phyloP scores from a whole-genome alignment of 768 basidiomycete genomes.

The Austroboletus eburneus region DNA sequence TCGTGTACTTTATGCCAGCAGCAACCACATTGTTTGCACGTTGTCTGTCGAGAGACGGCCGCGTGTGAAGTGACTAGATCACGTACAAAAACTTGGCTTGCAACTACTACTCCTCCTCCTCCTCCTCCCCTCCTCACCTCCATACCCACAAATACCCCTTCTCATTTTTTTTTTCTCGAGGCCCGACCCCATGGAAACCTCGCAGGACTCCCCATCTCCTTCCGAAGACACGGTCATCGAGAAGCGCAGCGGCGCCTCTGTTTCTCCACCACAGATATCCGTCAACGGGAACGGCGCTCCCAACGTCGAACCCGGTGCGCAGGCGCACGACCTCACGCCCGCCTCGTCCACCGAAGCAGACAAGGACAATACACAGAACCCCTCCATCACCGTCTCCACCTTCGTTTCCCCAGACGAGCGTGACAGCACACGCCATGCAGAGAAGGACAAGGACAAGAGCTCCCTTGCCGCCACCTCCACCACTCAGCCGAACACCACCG shows the following conservation, averaged over 20 bases:
- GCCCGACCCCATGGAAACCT: conserved; percentile 21
- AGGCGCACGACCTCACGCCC: conserved; percentile 28
- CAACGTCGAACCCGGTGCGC: conserved; percentile 18
- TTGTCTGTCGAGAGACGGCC: conserved; percentile 8
- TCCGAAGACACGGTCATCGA: conserved; percentile 15
- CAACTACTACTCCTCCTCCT: conserved; percentile 10
- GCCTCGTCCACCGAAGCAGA: conserved; percentile 34
- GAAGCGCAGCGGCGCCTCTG: conserved; percentile 18
- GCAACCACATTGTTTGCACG: conserved; percentile 27
- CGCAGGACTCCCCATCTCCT: conserved; percentile 16
- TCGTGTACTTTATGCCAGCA: conserved; percentile 4
- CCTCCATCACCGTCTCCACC: conserved; percentile 32
- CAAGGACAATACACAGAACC: conserved; percentile 33
- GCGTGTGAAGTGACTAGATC: conserved; percentile 29
- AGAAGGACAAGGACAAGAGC: conserved; percentile 44
- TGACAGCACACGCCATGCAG: conserved; percentile 28
- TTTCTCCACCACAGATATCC: conserved; percentile 16
- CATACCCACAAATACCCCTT: conserved; percentile 30
- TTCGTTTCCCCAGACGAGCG: conserved; percentile 32
- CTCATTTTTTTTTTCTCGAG: conserved; percentile 3
- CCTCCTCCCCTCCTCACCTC: conserved; percentile 7
- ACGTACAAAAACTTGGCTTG: conserved; percentile 27
- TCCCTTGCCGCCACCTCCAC: conserved; percentile 43
- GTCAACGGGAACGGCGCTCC: conserved; percentile 25
- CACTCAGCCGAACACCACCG: conserved; percentile 37